Percentiles rank a stretch among this genome's conserved stretches.
Evolutionary conservation across 2,329 filamentous ascomycete genomes (phyloP).

Genomic region (Geosmithia flava): DNA sequence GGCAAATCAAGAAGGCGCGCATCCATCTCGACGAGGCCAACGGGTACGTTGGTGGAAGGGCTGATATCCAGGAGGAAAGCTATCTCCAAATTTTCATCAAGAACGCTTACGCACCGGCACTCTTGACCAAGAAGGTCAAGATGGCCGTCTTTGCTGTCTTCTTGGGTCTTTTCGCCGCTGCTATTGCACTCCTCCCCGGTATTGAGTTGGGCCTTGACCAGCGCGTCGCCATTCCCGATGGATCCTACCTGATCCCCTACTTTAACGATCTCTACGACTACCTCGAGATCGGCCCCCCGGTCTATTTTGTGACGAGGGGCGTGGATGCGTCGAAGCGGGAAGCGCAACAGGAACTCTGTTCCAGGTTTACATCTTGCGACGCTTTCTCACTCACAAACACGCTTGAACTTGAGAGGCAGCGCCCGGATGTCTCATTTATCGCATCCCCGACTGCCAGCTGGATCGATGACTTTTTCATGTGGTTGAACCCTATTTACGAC

Average conservation of each 20-base stretch:
- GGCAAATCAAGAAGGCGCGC: slow-evolving; percentile 65
- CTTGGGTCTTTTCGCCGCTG: slow-evolving; percentile 75
- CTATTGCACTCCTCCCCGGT: slow-evolving; percentile 70
- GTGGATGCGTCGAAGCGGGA: slow-evolving; percentile 65
- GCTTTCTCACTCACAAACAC: slow-evolving; percentile 76
- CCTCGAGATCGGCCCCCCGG: slow-evolving; percentile 79
- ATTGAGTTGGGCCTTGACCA: slow-evolving; percentile 86
- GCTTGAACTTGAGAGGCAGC: slow-evolving; percentile 87
- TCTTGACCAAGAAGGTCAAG: slow-evolving; percentile 74
- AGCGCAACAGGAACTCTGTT: slow-evolving; percentile 79
- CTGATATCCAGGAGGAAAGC: slow-evolving; percentile 74
- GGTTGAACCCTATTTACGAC: slow-evolving; percentile 78
- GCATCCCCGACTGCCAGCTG: slow-evolving; percentile 82
- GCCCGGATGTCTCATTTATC: slow-evolving; percentile 78
- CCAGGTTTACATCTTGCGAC: slow-evolving; percentile 81
- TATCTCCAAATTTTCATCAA: slow-evolving; percentile 78
- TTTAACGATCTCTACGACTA: slow-evolving; percentile 95
- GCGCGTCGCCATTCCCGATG: slow-evolving; percentile 83
- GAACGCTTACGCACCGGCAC: slow-evolving; percentile 70
- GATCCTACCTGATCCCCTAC: slow-evolving; percentile 89
- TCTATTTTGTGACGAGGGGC: slow-evolving; percentile 85
- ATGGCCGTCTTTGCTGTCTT: slow-evolving; percentile 67
- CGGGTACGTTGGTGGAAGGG: slow-evolving; percentile 44
- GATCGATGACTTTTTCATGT: slow-evolving; percentile 93
- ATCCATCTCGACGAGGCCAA: slow-evolving; percentile 48